Evolutionary conservation across 225 moss, liverwort and hornwort genomes (phyloP).

Genomic region (Thuidium tamariscinum): DNA sequence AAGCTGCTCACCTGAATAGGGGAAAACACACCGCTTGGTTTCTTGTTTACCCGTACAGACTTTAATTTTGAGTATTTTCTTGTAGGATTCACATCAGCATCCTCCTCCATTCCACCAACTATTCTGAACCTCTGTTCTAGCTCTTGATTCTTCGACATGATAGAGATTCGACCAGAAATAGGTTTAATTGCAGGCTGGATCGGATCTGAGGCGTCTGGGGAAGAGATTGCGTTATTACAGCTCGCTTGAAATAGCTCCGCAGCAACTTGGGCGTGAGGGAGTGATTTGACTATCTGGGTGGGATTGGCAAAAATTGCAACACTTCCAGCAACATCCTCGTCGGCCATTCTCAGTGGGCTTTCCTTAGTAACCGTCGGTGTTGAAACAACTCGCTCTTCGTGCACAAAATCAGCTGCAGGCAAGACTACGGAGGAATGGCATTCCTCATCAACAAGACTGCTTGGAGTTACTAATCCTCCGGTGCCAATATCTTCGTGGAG

Average conservation of each 20-base stretch:
- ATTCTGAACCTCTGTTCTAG: too few species aligned
- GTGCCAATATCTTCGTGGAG: background rate
- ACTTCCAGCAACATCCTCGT: background rate
- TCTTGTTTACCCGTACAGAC: too few species aligned
- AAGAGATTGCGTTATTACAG: too few species aligned
- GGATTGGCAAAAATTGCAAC: background rate
- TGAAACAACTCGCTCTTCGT: background rate
- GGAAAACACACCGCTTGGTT: rapidly evolving
- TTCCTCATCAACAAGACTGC: background rate
- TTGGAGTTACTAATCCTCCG: background rate
- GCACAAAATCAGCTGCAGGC: background rate
- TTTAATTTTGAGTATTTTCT: too few species aligned
- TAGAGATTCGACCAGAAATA: too few species aligned
- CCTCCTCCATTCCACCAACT: too few species aligned
- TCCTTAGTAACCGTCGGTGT: background rate
- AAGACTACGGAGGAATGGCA: background rate
- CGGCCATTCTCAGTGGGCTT: background rate
- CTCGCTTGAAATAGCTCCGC: background rate
- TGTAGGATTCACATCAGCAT: too few species aligned
- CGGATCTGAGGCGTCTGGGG: background rate
- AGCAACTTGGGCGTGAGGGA: background rate
- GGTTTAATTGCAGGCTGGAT: too few species aligned
- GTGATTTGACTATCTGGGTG: too few species aligned
- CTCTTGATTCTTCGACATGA: too few species aligned
- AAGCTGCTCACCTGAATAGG: background rate